phyloP scores from a whole-genome alignment of 1,284 basidiomycete species.

The Puccinia hordei region DNA sequence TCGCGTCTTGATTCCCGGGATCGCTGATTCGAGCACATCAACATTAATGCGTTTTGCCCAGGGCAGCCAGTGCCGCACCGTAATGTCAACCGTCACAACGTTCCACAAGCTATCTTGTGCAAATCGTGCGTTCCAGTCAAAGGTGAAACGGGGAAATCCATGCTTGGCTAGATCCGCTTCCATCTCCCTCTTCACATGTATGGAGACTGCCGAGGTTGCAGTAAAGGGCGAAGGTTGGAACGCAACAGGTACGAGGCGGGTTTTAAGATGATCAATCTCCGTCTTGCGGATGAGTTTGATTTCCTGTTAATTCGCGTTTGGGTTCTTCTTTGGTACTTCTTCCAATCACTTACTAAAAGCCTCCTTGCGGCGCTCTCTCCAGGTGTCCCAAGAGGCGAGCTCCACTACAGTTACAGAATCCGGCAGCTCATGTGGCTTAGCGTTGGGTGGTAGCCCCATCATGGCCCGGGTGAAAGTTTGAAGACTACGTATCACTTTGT shows the following conservation, averaged over 20 bases:
- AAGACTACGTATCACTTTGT: slow-evolving; percentile 11
- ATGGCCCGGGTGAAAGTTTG: slow-evolving; percentile 18
- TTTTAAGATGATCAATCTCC: slow-evolving; percentile 2
- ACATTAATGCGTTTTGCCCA: not conserved
- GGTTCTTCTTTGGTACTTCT: not conserved
- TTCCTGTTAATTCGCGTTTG: slow-evolving; percentile 12
- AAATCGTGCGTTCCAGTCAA: slow-evolving; percentile 10
- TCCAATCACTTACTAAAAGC: not conserved
- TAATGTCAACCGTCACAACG: not conserved
- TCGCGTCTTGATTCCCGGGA: slow-evolving; percentile 1
- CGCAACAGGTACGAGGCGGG: not conserved
- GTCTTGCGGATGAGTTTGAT: slow-evolving; percentile 3
- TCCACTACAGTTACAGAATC: not conserved
- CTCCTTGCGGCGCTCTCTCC: slow-evolving; percentile 21
- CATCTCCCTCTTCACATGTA: slow-evolving; percentile 11
- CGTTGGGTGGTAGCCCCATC: not conserved
- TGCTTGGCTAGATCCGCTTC: slow-evolving; percentile 5
- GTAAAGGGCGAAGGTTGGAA: not conserved
- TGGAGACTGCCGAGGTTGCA: not conserved
- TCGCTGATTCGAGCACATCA: not conserved
- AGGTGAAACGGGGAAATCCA: not conserved
- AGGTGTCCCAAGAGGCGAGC: not conserved
- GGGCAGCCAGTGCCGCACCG: not conserved
- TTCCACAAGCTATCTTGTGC: not conserved
- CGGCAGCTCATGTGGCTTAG: slow-evolving; percentile 5